A percentile compares a stretch with the other conserved stretches of the same genome.
Evolutionary conservation across 2,329 filamentous ascomycete species (phyloP).

Genomic region (Exophiala phaeomuriformis): DNA sequence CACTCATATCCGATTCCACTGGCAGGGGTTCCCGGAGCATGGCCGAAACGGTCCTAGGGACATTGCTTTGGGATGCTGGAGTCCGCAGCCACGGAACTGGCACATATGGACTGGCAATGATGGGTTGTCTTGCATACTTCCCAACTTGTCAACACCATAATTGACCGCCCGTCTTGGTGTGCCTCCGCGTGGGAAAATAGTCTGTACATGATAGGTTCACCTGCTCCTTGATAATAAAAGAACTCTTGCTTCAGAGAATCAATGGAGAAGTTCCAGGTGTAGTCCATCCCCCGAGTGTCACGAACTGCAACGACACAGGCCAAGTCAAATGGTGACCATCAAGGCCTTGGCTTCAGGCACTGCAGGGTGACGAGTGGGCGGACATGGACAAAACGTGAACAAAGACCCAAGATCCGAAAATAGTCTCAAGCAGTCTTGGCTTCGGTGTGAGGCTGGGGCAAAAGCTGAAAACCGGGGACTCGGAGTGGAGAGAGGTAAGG

Average conservation of each 20-base stretch:
- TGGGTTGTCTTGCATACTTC: slow-evolving; percentile 37
- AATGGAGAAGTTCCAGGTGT: slow-evolving; percentile 21
- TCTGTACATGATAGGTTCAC: neutral
- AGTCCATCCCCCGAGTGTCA: slow-evolving; percentile 23
- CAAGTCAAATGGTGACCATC: neutral
- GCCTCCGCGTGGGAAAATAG: too few relatives aligned
- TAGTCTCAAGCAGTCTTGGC: too few relatives aligned
- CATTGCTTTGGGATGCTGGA: too few relatives aligned
- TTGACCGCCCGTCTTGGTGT: neutral
- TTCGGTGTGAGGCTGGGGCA: too few relatives aligned
- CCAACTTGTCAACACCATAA: slow-evolving; percentile 30
- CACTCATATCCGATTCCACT: slow-evolving; percentile 22
- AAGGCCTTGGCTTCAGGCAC: too few relatives aligned
- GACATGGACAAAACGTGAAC: too few relatives aligned
- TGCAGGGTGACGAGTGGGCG: too few relatives aligned
- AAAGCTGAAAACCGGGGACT: too few relatives aligned
- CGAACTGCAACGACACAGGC: slow-evolving; percentile 29
- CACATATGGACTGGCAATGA: slow-evolving; percentile 32
- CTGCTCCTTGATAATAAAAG: slow-evolving; percentile 8
- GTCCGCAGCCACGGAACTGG: slow-evolving; percentile 28
- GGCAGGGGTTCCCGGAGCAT: slow-evolving; percentile 22
- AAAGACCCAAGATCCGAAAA: too few relatives aligned
- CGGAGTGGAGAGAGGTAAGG: too few relatives aligned
- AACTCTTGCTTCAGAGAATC: slow-evolving; percentile 23
- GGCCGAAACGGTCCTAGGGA: slow-evolving; percentile 17